These are phyloP conservation scores for Verbena officinalis DNA, from an alignment of 257 asterid genomes.

Conservation along the genomic window DNA sequence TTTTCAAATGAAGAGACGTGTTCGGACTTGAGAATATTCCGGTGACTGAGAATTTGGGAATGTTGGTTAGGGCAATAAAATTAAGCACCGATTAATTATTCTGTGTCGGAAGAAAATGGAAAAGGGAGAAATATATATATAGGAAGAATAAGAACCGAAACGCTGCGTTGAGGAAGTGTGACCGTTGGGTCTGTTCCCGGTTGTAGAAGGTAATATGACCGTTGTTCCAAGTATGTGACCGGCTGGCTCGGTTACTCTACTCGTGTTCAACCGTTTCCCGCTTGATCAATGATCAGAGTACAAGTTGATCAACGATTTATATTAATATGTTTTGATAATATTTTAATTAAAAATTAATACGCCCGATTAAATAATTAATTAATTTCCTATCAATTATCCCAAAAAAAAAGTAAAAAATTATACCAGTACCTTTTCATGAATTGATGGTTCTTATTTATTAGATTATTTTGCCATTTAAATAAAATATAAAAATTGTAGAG, in stretches of 20 bases:
- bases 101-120: constrained; percentile 29
- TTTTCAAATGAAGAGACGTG: no score
- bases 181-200: constrained; percentile 47
- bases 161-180: constrained; percentile 46
- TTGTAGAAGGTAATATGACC: constrained; percentile 36
- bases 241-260: constrained; percentile 27
- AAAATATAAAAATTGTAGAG: no score
- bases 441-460: no score
- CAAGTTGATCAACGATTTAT: no score
- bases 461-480: no score
- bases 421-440: no score
- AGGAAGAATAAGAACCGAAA: constrained; percentile 26
- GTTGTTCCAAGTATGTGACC: constrained; percentile 33
- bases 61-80: constrained; percentile 2
- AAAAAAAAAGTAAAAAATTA: no score
- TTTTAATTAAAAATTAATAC: no score
- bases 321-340: no score
- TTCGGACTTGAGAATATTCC: constrained; percentile 38
- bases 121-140: constrained; percentile 21
- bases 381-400: no score
- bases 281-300: not conserved
- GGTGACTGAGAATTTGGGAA: constrained; percentile 21
- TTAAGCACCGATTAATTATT: constrained; percentile 8
- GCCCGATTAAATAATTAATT: no score
- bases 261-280: not conserved